Base-by-base conservation (phyloP, 306 rosid species). In the Dryas drummondii region DNA sequence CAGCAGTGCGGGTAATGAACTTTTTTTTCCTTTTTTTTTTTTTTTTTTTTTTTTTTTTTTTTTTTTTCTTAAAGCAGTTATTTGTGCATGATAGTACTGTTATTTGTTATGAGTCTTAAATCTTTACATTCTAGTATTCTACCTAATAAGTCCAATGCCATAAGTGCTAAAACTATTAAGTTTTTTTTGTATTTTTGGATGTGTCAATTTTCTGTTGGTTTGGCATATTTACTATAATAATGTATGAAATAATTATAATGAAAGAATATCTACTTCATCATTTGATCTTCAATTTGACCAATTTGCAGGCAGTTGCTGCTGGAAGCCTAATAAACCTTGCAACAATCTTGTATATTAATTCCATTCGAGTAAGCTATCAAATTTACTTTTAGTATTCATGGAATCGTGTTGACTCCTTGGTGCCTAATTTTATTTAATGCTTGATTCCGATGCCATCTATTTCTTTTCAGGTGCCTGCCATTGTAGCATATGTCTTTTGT, bases 291-390 rank as follows among this genome's bases (percentile, higher is more conserved):
- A 4, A 16, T 70, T 81, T 74, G 80, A 74, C 76, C 71, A 66
- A 78, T 79, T 70, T 70, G 87, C 93, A 96, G 99, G 93, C 90
- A 16, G 89, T 96, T 64, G 99, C 89, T 79, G 97, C 89, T 70
- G 99, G 99, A 82, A 96, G 99, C 87, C 82, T 96, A 50, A 84
- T 96, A 82, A 96, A 96, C 85, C 98, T 96, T 71, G 99, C 96
- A 73, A 92, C 99, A 75, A 66, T 96, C 82, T 84, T 92, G 80
- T 87, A 85, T 83, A 85, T 92, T 52, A 87, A 86, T 86, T 84
- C 99, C 62, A 79, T 92, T 79, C 89, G 89, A 64, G 99, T 96
- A 85, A 84, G 91, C 62, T 70, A 50, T 76, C 76, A 52, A 50
- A 12, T 48, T 68, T 32, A 4, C 75, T 51, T 49, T 66, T 76